Evolutionary conservation across 2,329 filamentous ascomycete species (phyloP), one percentile per base, ranked within the genome.

Genomic region (Akanthomyces dipterigenus): DNA sequence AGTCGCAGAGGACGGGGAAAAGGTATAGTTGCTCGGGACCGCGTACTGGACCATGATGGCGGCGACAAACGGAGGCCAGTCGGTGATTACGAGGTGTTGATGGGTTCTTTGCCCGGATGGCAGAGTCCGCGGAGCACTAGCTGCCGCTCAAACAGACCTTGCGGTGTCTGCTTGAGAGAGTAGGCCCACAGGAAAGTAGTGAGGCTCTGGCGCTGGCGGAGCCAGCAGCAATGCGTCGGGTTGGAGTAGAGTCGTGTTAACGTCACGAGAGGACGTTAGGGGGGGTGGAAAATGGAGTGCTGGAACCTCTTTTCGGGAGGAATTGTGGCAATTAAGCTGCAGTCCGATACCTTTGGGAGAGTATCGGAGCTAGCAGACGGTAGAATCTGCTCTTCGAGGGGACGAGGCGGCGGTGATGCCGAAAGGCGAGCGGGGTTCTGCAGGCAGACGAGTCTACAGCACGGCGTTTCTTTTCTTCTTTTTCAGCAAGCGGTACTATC

Each of bases 131-230:
- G 89, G 89, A 95, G 91, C 92, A 90, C 91, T 92, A 89, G 91
- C 92, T 96, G 87, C 90, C 87, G 84, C 91, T 86, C 91, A 96
- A 91, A 93, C 90, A 91, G 93, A 93, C 89, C 85, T 88, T 91
- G 89, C 86, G 86, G 88, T 83, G 89, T 90, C 83, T 90, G 91
- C 84, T 87, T 90, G 90, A 93, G 90, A 93, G 89, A 95, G 91
- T 92, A 95, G 91, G 90, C 91, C 91, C 91, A 95, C 89, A 86
- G 84, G 82, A 84, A 77, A 66, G 80, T 83, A 81, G 79, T 80
- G 78, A 76, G 76, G 77, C 70, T 69, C 72, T 77, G 77, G 81
- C 84, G 90, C 89, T 93, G 90, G 91, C 90, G 85, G 84, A 89
- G 89, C 90, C 90, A 92, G 89, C 89, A 86, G 83, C 85, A 90